Percentiles rank a stretch among this genome's conserved stretches.
Evolutionary conservation across 768 basidiomycete species (phyloP).

Genomic region (Ephemerocybe angulata): DNA sequence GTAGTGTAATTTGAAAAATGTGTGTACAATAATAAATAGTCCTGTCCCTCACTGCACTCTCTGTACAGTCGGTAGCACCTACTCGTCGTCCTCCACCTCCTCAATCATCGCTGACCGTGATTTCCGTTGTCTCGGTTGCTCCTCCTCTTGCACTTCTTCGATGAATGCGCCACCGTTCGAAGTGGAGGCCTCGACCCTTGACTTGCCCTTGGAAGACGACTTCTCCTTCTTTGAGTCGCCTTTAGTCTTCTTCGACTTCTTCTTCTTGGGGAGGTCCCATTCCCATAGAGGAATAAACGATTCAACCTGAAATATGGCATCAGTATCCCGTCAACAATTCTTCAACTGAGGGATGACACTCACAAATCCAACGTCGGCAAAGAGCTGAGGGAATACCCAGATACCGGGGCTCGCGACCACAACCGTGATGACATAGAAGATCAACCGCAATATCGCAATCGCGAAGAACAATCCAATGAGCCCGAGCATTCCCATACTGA

Average conservation of each 20-base stretch:
- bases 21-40: too few species aligned
- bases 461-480: constrained; percentile 88
- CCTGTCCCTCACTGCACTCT: too few species aligned
- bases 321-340: not conserved
- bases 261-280: constrained; percentile 87
- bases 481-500: constrained; percentile 83
- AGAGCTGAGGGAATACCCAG: constrained; percentile 98
- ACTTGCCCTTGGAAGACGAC: constrained; percentile 29
- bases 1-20: not conserved
- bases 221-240: constrained; percentile 44
- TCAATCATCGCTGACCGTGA: constrained; percentile 44
- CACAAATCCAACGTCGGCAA: constrained; percentile 98
- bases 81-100: constrained; percentile 44
- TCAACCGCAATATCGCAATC: constrained; percentile 83
- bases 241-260: constrained; percentile 68
- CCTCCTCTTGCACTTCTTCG: constrained; percentile 46
- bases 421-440: constrained; percentile 92
- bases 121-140: constrained; percentile 33
- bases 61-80: constrained; percentile 3
- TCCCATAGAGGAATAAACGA: constrained; percentile 97
- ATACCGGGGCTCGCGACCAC: constrained; percentile 86
- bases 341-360: constrained; percentile 32
- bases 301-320: constrained; percentile 63
- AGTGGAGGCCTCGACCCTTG: constrained; percentile 37
- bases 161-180: constrained; percentile 42